Conservation (phyloP, 1,139 yeast species). For the Eremothecium gossypii region DNA sequence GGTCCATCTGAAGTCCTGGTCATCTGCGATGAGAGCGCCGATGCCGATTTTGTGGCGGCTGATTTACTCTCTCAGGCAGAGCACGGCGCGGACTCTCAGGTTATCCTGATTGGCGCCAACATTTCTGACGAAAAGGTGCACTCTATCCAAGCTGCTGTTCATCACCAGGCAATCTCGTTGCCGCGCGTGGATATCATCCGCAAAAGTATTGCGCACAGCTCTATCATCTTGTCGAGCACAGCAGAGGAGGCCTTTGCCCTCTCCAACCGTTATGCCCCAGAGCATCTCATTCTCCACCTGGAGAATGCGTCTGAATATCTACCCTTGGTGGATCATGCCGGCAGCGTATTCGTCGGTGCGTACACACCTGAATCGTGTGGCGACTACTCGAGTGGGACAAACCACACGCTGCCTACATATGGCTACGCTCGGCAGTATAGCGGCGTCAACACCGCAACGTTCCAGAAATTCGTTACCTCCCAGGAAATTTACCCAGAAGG, state of each 20-base stretch:
- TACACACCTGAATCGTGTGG: slow-evolving; percentile 98
- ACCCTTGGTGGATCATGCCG: slow-evolving; percentile 77
- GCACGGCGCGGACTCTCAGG: slow-evolving; percentile 97
- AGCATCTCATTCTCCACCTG: slow-evolving; percentile 87
- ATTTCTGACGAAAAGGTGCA: slow-evolving; percentile 50
- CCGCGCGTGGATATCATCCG: slow-evolving; percentile 93
- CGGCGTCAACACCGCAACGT: slow-evolving; percentile 93
- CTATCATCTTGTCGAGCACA: slow-evolving; percentile 59
- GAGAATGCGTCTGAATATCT: slow-evolving; percentile 68
- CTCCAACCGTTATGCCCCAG: slow-evolving; percentile 92
- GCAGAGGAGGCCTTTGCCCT: slow-evolving; percentile 72
- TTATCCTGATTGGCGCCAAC: slow-evolving; percentile 75
- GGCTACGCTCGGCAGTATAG: slow-evolving; percentile 97
- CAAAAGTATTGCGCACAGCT: slow-evolving; percentile 85
- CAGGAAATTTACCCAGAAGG: slow-evolving; percentile 87
- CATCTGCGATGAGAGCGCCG: slow-evolving; percentile 77
- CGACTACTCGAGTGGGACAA: slow-evolving; percentile 95
- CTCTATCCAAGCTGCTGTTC: slow-evolving; percentile 72
- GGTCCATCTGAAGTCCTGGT: slow-evolving; percentile 98
- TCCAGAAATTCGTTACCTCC: slow-evolving; percentile 89
- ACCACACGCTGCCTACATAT: slow-evolving; percentile 95
- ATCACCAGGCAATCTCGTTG: slow-evolving; percentile 70
- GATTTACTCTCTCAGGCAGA: slow-evolving; percentile 96
- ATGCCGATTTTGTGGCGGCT: slow-evolving; percentile 91
- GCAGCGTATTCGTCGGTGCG: slow-evolving; percentile 92